Conservation (phyloP, 2,329 filamentous ascomycete species). For the Monosporascus sp. region DNA sequence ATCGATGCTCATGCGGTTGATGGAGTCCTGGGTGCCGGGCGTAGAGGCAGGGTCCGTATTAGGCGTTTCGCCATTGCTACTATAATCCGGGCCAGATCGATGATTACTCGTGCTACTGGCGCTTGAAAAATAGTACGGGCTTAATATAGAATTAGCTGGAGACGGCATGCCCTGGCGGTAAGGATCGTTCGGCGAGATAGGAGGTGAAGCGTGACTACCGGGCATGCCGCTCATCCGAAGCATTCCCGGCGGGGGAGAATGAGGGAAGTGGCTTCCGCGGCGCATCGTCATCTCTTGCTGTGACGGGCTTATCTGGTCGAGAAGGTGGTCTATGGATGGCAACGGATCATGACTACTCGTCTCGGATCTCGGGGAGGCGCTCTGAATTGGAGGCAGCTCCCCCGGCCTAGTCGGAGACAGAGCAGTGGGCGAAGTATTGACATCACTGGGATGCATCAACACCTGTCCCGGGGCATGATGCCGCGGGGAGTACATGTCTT, state of each 20-base stretch:
- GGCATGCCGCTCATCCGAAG: constrained; percentile 28
- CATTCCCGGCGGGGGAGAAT: constrained; percentile 29
- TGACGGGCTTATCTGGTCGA: constrained; percentile 29
- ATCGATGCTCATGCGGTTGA: constrained; percentile 54
- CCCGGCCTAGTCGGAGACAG: constrained; percentile 21
- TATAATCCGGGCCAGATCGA: constrained; percentile 36
- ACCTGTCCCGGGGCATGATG: constrained; percentile 19
- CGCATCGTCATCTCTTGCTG: constrained; percentile 26
- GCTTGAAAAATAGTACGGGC: constrained; percentile 32
- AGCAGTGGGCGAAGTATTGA: constrained; percentile 30
- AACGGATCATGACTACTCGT: constrained; percentile 29
- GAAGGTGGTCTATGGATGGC: constrained; percentile 31
- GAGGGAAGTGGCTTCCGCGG: constrained; percentile 20
- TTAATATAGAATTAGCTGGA: constrained; percentile 36
- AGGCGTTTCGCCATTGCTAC: constrained; percentile 40
- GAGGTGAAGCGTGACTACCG: constrained; percentile 38
- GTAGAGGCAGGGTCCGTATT: constrained; percentile 40
- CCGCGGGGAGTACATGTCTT: constrained; percentile 21
- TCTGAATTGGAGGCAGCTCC: constrained; percentile 31
- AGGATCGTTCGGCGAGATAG: constrained; percentile 44
- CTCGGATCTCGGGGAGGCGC: constrained; percentile 33
- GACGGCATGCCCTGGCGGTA: constrained; percentile 43
- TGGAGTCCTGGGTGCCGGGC: constrained; percentile 33
- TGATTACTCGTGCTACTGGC: constrained; percentile 22
- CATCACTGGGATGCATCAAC: constrained; percentile 25